A percentile compares a stretch with the other conserved stretches of the same genome.
Conservation (phyloP, 257 asterid genomes). For the Nicotiana tomentosiformis region DNA sequence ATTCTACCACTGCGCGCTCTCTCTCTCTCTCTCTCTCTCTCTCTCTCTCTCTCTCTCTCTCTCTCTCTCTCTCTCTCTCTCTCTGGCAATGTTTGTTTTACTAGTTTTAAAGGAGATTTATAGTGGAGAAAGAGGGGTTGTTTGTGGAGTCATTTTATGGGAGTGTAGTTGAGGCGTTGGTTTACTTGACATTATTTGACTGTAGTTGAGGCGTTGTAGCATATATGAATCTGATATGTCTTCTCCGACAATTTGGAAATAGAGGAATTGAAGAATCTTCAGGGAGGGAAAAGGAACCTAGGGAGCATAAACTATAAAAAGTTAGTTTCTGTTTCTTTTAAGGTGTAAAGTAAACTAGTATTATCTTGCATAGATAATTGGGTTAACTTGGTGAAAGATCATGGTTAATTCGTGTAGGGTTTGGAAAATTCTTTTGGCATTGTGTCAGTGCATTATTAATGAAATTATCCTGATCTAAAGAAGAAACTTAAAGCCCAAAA, state of each 20-base stretch:
- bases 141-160: too few species aligned
- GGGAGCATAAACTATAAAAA: neutral
- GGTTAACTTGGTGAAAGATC: neutral
- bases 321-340: too few species aligned
- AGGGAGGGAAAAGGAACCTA: neutral
- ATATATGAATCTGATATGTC: neutral
- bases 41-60: too few species aligned
- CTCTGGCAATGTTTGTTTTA: too few species aligned
- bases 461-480: neutral
- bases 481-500: neutral
- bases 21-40: too few species aligned
- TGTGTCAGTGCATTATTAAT: neutral
- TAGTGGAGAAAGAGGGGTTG: too few species aligned
- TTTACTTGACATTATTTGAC: too few species aligned
- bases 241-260: neutral
- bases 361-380: neutral
- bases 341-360: neutral
- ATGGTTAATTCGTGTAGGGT: neutral
- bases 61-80: too few species aligned
- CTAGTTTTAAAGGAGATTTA: too few species aligned
- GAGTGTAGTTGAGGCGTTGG: too few species aligned
- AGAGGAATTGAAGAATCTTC: neutral
- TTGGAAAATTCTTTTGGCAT: neutral
- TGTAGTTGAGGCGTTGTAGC: too few species aligned
- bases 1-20: too few species aligned